A percentile compares a stretch with the other conserved stretches of the same genome.
Conservation (phyloP, 176 grass and related monocot species). For the Juncus inflexus region DNA sequence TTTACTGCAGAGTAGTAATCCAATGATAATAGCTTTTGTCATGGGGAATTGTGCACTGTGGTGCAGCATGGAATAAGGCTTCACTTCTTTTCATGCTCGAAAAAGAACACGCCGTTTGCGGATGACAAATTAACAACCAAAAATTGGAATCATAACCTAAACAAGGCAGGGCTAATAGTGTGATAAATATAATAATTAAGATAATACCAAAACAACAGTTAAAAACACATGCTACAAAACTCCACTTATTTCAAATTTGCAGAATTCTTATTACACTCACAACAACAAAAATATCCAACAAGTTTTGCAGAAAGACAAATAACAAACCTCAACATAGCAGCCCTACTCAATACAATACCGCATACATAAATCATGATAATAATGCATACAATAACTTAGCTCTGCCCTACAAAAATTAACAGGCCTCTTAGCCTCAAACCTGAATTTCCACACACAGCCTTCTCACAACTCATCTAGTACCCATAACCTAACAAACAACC, state of each 20-base stretch:
- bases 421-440: slow-evolving; percentile 6
- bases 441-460: background rate
- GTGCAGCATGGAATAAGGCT: slow-evolving; percentile 14
- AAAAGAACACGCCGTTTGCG: slow-evolving; percentile 4
- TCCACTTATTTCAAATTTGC: too few species aligned
- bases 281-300: background rate
- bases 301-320: background rate
- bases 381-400: background rate
- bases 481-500: slow-evolving; percentile 43
- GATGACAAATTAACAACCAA: background rate
- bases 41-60: slow-evolving; percentile 16
- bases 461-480: slow-evolving; percentile 37
- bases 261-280: background rate
- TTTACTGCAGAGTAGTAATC: too few species aligned
- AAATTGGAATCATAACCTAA: too few species aligned
- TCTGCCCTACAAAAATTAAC: slow-evolving; percentile 31
- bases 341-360: background rate
- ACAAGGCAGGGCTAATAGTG: too few species aligned
- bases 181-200: too few species aligned
- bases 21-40: too few species aligned
- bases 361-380: slow-evolving; percentile 15
- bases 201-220: too few species aligned
- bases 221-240: too few species aligned
- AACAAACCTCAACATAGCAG: slow-evolving; percentile 8
- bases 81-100: slow-evolving; percentile 23